These are phyloP conservation scores for Vigna unguiculata DNA, from an alignment of 306 rosid genomes.

Conservation along the genomic window DNA sequence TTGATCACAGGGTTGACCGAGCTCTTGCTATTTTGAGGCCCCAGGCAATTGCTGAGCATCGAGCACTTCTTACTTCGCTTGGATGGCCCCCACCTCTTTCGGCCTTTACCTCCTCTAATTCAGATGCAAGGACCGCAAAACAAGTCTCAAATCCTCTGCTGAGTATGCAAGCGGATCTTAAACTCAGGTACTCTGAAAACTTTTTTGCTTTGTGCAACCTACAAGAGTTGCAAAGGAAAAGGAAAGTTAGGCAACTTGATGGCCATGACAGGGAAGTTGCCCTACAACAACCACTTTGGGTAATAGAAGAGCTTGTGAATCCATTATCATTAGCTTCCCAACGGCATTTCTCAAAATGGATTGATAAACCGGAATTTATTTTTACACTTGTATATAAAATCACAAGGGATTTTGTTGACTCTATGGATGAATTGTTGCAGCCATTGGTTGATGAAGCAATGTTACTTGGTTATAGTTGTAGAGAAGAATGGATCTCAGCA, in stretches of 20 bases:
- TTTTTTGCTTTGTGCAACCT: slow-evolving; percentile 82
- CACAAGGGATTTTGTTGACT: slow-evolving; percentile 82
- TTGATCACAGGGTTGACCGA: slow-evolving; percentile 94
- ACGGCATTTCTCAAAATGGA: slow-evolving; percentile 89
- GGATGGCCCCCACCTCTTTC: slow-evolving; percentile 97
- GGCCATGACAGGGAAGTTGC: slow-evolving; percentile 66
- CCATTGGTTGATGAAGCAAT: slow-evolving; percentile 92
- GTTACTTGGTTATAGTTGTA: slow-evolving; percentile 85
- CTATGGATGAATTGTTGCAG: slow-evolving; percentile 90
- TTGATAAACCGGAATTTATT: slow-evolving; percentile 84
- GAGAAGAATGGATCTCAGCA: slow-evolving; percentile 96
- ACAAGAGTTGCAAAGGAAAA: slow-evolving; percentile 84
- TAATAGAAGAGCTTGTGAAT: slow-evolving; percentile 94
- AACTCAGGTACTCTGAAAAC: slow-evolving; percentile 75
- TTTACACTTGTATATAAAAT: slow-evolving; percentile 89
- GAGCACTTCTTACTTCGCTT: slow-evolving; percentile 82
- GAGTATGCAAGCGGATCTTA: slow-evolving; percentile 82
- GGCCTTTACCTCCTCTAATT: slow-evolving; percentile 49
- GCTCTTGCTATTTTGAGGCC: slow-evolving; percentile 92
- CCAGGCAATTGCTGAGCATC: slow-evolving; percentile 86
- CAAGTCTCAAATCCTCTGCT: slow-evolving; percentile 73
- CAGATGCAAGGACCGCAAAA: slow-evolving; percentile 54
- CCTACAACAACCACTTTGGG: slow-evolving; percentile 91
- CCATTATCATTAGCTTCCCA: slow-evolving; percentile 85
- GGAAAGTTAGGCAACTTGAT: slow-evolving; percentile 84